Evolutionary conservation across 805 yeast species (phyloP), one percentile per base, ranked within the genome.

Genomic region (Saccharomycopsis javanensis): DNA sequence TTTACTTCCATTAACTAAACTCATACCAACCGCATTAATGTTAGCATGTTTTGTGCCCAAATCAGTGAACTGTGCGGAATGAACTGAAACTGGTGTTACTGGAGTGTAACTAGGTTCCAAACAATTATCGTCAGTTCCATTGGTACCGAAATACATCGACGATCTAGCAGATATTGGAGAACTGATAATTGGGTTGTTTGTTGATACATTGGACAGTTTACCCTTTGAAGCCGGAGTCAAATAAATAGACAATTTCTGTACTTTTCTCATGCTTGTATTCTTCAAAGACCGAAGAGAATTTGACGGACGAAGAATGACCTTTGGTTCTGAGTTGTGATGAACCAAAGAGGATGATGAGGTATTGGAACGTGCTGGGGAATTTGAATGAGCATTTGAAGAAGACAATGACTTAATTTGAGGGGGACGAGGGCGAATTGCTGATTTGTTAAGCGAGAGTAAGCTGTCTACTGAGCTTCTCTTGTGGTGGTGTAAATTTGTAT

Each of bases 371-470:
- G 42, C 53, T 5, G n/a, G 10, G 8, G 46, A 28, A 15, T 23
- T 16, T 20, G 30, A n/a, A 16, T 7, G n/a, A 16, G 13, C 20
- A 13, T 51, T 34, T 20, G 45, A 20, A 11, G 54, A 4, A n/a
- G 54, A 30, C n/a, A 20, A 20, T 1, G 33, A 7, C 11, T 31
- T 31, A 3, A 37, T 11, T 15, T 38, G 30, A 25, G 48, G 5
- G n/a, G 31, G 48, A 38, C 37, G 28, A 33, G 25, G n/a, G 23
- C 55, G 55, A 46, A 60, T 60, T 8, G 62, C 62, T 3, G 60
- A 55, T 45, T 60, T 60, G 35, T 60, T 60, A 51, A 60, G 56
- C 2, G 60, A 55, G 16, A 60, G 35, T 28, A 60, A 53, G 45
- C 57, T 55, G 42, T 50, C 60, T 33, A 58, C 57, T 1, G 62